Base-by-base conservation (phyloP, 139 green algal genomes). In the Raphidocelis subcapitata region DNA sequence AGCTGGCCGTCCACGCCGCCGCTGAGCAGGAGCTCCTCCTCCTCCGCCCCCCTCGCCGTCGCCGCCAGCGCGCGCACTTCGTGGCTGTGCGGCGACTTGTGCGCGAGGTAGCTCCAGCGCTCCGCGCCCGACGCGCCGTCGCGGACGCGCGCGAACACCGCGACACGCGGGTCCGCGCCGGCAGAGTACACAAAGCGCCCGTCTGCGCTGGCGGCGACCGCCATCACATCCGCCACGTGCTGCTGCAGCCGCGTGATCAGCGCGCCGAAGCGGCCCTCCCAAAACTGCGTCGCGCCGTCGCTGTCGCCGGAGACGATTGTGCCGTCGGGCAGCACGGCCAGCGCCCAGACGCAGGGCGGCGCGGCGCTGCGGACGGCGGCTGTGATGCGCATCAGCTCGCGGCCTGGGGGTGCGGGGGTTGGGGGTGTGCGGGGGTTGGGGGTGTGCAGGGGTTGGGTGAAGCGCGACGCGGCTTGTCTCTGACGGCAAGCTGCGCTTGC, bases 241-340 rank as follows among this genome's bases (percentile, higher is more conserved):
- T 85, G 77, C 33, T 61, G 64, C 54, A 94, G 92, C 54, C 80
- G 75, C 4, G 77, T 68, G 23, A 97, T 67, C 65, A 89, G 73
- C 23, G 94, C 97, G 69, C 93, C 93, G 66, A 91, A 88, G 12
- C 60, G 32, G 2, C 72, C 81, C 36, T 98, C 94, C 89, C 89
- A 98, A 55, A 98, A 90, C 71, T 89, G 82, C 57, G 94, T 87
- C 5, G 75, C 75, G 52, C 94, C 94, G 16, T 77, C 74, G 41
- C 75, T 86, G 81, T 96, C 94, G 12, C 90, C 94, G 28, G 49
- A 89, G 37, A 95, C 94, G n/a, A 98, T 72, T 2, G 84, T 92
- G 72, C 90, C 91, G 54, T 96, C 90, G 1, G 81, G 75, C 54
- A 98, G 86, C 29, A 92, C 85, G 31, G 86, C 37, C 55, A 97